Percentiles rank a stretch among this genome's conserved stretches.
Evolutionary conservation across 2,329 filamentous ascomycete genomes (phyloP).

Genomic region (Aspergillus brunneoviolaceus): DNA sequence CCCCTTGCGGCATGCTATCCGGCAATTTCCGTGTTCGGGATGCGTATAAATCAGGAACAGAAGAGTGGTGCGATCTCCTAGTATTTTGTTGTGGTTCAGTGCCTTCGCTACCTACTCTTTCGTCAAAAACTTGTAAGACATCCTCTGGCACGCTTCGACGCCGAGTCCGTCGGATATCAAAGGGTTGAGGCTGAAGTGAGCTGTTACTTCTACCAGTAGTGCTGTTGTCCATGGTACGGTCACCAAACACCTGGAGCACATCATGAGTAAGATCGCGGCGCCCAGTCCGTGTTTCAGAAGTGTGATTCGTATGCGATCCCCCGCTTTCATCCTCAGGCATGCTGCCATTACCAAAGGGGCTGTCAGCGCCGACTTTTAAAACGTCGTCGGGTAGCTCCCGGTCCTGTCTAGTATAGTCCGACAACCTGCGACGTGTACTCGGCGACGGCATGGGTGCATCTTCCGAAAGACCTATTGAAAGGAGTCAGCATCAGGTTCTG

Average conservation of each 20-base stretch:
- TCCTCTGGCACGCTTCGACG: conserved; percentile 1
- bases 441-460: conserved; percentile 4
- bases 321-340: neutral
- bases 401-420: neutral
- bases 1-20: neutral
- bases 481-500: neutral
- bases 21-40: conserved; percentile 6
- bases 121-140: conserved; percentile 5
- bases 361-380: conserved; percentile 1
- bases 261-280: neutral
- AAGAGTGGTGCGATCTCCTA: conserved; percentile 5
- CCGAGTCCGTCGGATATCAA: neutral
- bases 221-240: neutral
- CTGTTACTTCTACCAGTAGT: neutral
- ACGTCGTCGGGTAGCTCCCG: conserved; percentile 1
- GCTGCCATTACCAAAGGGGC: neutral
- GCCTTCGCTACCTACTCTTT: conserved; percentile 3
- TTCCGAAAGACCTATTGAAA: conserved; percentile 13
- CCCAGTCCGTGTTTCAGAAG: neutral
- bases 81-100: neutral
- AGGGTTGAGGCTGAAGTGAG: neutral
- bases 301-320: neutral
- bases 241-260: neutral
- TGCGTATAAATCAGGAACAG: conserved; percentile 5
- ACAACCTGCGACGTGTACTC: conserved; percentile 10